Base-by-base conservation (phyloP, 306 rosid species). In the Citrullus amarus region DNA sequence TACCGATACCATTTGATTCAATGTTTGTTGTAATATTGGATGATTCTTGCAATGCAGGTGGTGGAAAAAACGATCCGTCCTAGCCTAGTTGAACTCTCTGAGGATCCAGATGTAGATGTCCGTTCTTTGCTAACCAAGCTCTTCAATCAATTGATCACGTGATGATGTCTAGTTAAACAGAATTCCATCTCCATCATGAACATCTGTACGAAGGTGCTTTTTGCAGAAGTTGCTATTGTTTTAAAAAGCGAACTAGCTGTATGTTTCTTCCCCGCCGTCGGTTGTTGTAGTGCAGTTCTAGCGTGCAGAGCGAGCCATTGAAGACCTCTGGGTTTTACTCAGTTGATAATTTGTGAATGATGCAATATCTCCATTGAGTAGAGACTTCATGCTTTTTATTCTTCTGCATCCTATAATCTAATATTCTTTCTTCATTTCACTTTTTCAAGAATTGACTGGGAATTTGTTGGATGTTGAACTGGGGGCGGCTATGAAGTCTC, bases 81-180 rank as follows among this genome's bases (percentile, higher is more conserved):
- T 16, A 82, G 96, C 79, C 82, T 93, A 85, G 92, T 91, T 75
- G 98, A 93, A 87, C 96, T 93, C 53, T 83, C 96, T 6, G 98
- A 93, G 87, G 98, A 93, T 79, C 98, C 98, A 51, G 98, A 93
- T 81, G 98, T 93, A 54, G 98, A 93, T 68, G 98, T 93, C 44
- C 92, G 98, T 89, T 86, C 81, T 93, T 91, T 9, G 89, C 98
- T 68, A 90, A 84, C 88, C 97, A 93, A 89, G 97, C 97, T 36
- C 89, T 91, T 28, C 96, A 91, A 82, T 86, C 98, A 66, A 89
- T 90, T 78, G 97, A 93, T 82, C 86, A 91, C 75, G 91, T 91
- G 20, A 90, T 91, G 93, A 91, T 93, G 96, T 88, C 93, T 74
- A 89, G 93, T 88, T 93, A 91, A 87, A 77, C 5, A 6, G 50